Evolutionary conservation across 139 green algal genomes (phyloP).

Genomic region (Picochlorum sp.): DNA sequence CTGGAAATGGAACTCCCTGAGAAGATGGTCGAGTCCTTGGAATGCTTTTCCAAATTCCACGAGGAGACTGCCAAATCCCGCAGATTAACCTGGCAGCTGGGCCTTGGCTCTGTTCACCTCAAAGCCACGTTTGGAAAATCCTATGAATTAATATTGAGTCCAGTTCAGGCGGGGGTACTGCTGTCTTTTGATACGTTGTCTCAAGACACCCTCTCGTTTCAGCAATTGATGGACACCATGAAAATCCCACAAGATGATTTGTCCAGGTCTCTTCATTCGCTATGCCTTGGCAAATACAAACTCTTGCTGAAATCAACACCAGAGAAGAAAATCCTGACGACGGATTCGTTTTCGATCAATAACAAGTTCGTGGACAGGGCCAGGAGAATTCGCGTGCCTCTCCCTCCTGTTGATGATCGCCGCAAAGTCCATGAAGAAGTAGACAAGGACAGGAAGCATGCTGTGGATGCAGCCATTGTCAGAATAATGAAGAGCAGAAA

Average conservation of each 20-base stretch:
- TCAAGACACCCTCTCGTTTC: constrained; percentile 55
- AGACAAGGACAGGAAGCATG: constrained; percentile 74
- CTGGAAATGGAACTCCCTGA: constrained; percentile 81
- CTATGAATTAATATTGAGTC: constrained; percentile 82
- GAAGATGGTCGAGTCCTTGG: constrained; percentile 78
- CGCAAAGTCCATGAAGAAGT: constrained; percentile 88
- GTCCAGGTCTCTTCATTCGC: constrained; percentile 69
- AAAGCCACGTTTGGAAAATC: constrained; percentile 78
- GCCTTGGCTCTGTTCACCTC: constrained; percentile 69
- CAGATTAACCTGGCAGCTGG: constrained; percentile 85
- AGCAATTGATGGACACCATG: constrained; percentile 70
- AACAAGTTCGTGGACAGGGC: constrained; percentile 83
- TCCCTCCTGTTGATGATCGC: constrained; percentile 81
- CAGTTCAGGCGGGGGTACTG: constrained; percentile 78
- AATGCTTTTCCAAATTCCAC: constrained; percentile 82
- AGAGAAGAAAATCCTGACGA: constrained; percentile 58
- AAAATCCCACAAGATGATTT: constrained; percentile 86
- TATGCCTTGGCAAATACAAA: constrained; percentile 86
- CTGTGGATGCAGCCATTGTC: constrained; percentile 49
- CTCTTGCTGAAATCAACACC: constrained; percentile 75
- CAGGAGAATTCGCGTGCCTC: constrained; percentile 79
- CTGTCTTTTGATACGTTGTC: constrained; percentile 64
- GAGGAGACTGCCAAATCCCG: constrained; percentile 67
- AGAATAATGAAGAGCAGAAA: constrained; percentile 48
- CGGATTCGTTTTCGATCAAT: constrained; percentile 85